These are phyloP conservation scores for Polyrhizophydium stewartii DNA, from an alignment of 371 early-diverging fungal genomes.

Conservation along the genomic window DNA sequence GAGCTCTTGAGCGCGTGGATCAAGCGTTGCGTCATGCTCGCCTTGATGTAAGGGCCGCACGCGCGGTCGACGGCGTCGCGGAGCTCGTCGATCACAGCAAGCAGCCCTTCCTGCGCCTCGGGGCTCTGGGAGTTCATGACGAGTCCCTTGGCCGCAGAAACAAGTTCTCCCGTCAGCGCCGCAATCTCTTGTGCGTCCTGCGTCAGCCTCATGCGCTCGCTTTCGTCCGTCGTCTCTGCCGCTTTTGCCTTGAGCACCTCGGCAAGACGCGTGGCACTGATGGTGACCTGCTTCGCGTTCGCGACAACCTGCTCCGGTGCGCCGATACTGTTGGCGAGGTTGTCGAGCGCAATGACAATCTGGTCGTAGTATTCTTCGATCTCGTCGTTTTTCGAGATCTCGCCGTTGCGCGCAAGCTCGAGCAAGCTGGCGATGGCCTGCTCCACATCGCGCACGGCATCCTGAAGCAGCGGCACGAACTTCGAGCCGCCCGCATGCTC, in stretches of 20 bases:
- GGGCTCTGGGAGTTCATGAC: conserved; percentile 25
- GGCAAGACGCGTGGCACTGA: conserved; percentile 35
- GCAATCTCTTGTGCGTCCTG: conserved; percentile 32
- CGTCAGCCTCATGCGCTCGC: conserved; percentile 22
- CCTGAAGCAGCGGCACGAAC: conserved; percentile 20
- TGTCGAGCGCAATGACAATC: conserved; percentile 24
- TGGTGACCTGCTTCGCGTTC: conserved; percentile 37
- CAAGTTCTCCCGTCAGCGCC: conserved; percentile 43
- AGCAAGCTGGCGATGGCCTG: conserved; percentile 36
- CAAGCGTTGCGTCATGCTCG: conserved; percentile 28
- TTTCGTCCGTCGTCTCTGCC: conserved; percentile 13
- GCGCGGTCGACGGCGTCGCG: conserved; percentile 20
- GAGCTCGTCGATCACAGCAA: conserved; percentile 23
- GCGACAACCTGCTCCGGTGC: conserved; percentile 33
- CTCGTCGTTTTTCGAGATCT: conserved; percentile 14
- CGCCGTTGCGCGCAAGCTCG: conserved; percentile 29
- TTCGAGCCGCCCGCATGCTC: conserved; percentile 11
- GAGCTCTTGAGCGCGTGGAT: conserved; percentile 28
- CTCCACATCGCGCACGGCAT: conserved; percentile 26
- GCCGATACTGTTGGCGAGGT: conserved; percentile 19
- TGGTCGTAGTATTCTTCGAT: conserved; percentile 33
- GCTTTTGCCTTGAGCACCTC: conserved; percentile 33
- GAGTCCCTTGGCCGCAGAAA: conserved; percentile 40
- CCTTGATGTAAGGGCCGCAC: conserved; percentile 26
- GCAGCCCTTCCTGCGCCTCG: conserved; percentile 21